Conservation (phyloP, 2,329 filamentous ascomycete species). For the Arthrobotrys pseudoclavata region DNA sequence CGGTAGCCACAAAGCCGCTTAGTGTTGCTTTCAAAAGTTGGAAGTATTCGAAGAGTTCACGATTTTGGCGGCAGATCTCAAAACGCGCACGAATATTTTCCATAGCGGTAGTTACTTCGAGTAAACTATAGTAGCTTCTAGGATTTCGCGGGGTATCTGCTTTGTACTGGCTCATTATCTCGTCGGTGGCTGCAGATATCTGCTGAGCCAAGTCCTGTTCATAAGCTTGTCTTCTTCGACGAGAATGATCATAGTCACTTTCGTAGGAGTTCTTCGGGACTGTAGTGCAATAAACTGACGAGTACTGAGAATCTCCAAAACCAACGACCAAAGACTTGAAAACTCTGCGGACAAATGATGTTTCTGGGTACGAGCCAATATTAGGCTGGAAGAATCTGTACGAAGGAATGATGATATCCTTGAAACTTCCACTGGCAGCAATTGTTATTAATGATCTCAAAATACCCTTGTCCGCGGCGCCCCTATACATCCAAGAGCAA, state of each 20-base stretch:
- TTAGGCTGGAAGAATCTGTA: slow-evolving; percentile 5
- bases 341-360: not conserved
- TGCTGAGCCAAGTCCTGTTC: not conserved
- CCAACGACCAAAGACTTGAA: not conserved
- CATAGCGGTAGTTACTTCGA: not conserved
- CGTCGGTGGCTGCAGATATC: not conserved
- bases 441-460: slow-evolving; percentile 27
- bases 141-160: not conserved
- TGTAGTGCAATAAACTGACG: not conserved
- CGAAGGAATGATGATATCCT: not conserved
- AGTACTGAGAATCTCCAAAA: slow-evolving; percentile 7
- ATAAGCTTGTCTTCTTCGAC: slow-evolving; percentile 2
- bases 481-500: slow-evolving; percentile 4
- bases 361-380: not conserved
- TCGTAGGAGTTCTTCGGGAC: not conserved
- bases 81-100: slow-evolving; percentile 8
- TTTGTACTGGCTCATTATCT: slow-evolving; percentile 12
- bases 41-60: not conserved
- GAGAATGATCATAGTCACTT: slow-evolving; percentile 1
- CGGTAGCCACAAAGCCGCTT: not conserved
- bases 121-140: not conserved
- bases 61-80: slow-evolving; percentile 4
- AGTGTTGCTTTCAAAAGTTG: not conserved
- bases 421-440: slow-evolving; percentile 3
- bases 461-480: not conserved